Base-by-base conservation (phyloP, 768 basidiomycete genomes). In the Neoboletus magnificus region DNA sequence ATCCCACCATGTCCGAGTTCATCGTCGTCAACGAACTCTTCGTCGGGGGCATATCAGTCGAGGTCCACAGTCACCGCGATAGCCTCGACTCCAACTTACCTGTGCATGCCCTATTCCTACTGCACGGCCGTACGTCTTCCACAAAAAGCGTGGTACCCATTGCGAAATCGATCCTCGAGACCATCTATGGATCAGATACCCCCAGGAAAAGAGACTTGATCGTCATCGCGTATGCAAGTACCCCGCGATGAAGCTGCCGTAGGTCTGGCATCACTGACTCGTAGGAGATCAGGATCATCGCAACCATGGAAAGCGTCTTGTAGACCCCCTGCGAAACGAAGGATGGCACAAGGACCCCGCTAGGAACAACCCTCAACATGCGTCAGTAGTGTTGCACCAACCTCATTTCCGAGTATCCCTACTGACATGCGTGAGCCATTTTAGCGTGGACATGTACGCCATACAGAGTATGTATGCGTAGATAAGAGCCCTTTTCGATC, bases 381-480 rank as follows among this genome's bases (percentile, higher is more conserved):
- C 71, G 69, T 72, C 29, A 61, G 71, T 68, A 4, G 1, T 27
- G 27, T 46, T 22, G 8, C 30, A 25, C 11, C 9, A 0, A 29
- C 33, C 25, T 29, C 22, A 52, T 52, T 40, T 16, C 30, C 7
- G 36, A 12, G 13, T 5, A 23, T 40, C 15, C 25, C 18, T 20
- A 27, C 48, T 61, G 52, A 69, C 36, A 27, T 16, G n/a, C 40
- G 11, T 2, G 36, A 40, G 44, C 20, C 2, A 3, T 51, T 52
- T 32, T 45, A 70, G 69, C 32, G 39, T 66, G 32, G 69, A 70
- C 43, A 70, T 70, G 69, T 70, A 70, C 42, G 57, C 66, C 27
- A 71, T 66, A 59, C 69, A 70, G 55, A 66, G 69, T 70, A 60
- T 25, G 62, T 60, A 32, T 30, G 25, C 33, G 22, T 44, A 10